Evolutionary conservation across 2,329 filamentous ascomycete genomes (phyloP).

Genomic region (Diaporthe capsici): DNA sequence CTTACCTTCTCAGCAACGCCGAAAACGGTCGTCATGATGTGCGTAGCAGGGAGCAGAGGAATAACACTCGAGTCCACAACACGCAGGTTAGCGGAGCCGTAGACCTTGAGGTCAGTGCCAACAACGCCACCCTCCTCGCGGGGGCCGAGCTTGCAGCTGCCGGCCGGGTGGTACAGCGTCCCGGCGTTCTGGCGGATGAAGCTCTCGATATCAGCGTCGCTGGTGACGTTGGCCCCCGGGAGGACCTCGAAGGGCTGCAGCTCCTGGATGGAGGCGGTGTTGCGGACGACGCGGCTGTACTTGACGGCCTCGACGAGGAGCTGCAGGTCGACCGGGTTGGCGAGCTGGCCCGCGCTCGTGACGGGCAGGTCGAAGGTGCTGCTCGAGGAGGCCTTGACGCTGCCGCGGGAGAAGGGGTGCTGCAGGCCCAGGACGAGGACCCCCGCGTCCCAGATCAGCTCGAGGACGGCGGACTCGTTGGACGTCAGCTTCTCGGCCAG

Average conservation of each 20-base stretch:
- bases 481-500: conserved; percentile 43
- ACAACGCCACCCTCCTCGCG: conserved; percentile 60
- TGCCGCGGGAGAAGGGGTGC: conserved; percentile 66
- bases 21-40: conserved; percentile 47
- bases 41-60: conserved; percentile 52
- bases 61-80: conserved; percentile 62
- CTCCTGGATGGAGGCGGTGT: conserved; percentile 51
- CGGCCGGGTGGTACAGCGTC: conserved; percentile 55
- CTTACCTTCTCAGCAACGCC: conserved; percentile 48
- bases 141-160: conserved; percentile 62
- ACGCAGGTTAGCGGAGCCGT: conserved; percentile 59
- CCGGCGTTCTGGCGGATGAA: conserved; percentile 44
- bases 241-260: conserved; percentile 53
- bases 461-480: conserved; percentile 47
- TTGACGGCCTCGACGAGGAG: conserved; percentile 57
- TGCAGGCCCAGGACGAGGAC: conserved; percentile 43
- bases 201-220: conserved; percentile 46
- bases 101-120: conserved; percentile 57
- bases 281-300: conserved; percentile 51
- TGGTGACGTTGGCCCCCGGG: conserved; percentile 52
- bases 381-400: conserved; percentile 64
- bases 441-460: conserved; percentile 42
- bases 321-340: conserved; percentile 66
- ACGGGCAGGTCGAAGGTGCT: conserved; percentile 53
- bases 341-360: conserved; percentile 58